Percentiles rank a stretch among this genome's conserved stretches.
Conservation (phyloP, 1,284 basidiomycete genomes). For the Termitomyces sp. region DNA sequence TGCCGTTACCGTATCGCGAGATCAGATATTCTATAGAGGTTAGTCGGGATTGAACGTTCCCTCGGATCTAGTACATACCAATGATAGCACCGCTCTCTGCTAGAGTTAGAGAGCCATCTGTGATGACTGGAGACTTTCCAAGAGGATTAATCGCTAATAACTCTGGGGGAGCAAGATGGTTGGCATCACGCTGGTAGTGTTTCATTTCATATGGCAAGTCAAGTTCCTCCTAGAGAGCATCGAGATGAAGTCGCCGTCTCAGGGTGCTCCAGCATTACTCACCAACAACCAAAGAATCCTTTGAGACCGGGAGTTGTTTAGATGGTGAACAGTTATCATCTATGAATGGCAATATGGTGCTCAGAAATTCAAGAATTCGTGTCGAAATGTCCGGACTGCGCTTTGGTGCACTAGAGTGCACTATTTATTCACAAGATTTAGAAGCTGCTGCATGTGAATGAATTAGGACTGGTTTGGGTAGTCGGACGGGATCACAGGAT, state of each 20-base stretch:
- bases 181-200: conserved; percentile 37
- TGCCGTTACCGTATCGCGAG: conserved; percentile 38
- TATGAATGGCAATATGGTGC: not conserved
- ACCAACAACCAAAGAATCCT: conserved; percentile 47
- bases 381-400: not conserved
- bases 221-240: conserved; percentile 41
- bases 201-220: conserved; percentile 45
- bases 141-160: conserved; percentile 38
- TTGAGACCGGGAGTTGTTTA: conserved; percentile 49
- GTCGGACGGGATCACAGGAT: too few species aligned
- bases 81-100: conserved; percentile 48
- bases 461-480: too few species aligned
- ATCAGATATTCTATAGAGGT: conserved; percentile 24
- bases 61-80: conserved; percentile 25
- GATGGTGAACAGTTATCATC: conserved; percentile 41
- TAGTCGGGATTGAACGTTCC: not conserved
- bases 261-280: not conserved
- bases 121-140: conserved; percentile 45
- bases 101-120: conserved; percentile 33
- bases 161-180: conserved; percentile 36
- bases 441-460: too few species aligned
- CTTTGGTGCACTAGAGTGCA: too few species aligned
- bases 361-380: not conserved
- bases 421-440: too few species aligned
- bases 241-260: not conserved